Evolutionary conservation across 345 rosid genomes (phyloP).

Genomic region (Euclidium syriacum): DNA sequence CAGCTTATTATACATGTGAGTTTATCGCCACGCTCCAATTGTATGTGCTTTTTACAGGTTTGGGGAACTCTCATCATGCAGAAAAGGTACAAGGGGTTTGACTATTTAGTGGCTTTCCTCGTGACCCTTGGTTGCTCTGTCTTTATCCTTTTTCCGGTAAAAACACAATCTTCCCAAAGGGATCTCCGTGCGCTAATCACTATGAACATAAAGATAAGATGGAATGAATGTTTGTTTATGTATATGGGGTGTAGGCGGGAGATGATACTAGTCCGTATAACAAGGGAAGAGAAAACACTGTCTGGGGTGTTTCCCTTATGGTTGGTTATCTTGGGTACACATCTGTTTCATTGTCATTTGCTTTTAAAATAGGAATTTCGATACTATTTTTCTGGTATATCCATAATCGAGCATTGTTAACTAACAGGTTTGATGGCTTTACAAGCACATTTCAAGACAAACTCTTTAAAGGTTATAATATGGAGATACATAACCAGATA

Average conservation of each 20-base stretch:
- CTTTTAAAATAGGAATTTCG: background rate
- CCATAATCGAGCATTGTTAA: background rate
- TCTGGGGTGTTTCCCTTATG: constrained; percentile 91
- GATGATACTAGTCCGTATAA: constrained; percentile 72
- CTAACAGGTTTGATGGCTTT: constrained; percentile 87
- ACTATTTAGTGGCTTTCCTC: constrained; percentile 76
- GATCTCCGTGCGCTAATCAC: background rate
- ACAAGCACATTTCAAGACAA: constrained; percentile 99
- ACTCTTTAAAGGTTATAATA: constrained; percentile 82
- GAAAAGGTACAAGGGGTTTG: constrained; percentile 75
- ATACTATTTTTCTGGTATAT: background rate
- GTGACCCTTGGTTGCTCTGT: constrained; percentile 90
- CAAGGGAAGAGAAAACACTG: constrained; percentile 88
- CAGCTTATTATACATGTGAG: background rate
- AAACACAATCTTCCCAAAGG: background rate
- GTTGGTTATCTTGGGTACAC: constrained; percentile 88
- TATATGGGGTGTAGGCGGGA: constrained; percentile 57
- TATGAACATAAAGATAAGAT: background rate
- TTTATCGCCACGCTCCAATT: background rate
- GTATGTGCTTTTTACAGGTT: constrained; percentile 34
- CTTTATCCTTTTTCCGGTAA: constrained; percentile 89
- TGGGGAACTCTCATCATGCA: constrained; percentile 97
- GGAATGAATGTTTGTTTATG: constrained; percentile 11
- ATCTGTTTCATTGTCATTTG: background rate
- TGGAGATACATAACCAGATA: constrained; percentile 97